Percentiles rank a stretch among this genome's conserved stretches.
phyloP scores from a whole-genome alignment of 352 stramenopile genomes.

The Globisporangium canariense region DNA sequence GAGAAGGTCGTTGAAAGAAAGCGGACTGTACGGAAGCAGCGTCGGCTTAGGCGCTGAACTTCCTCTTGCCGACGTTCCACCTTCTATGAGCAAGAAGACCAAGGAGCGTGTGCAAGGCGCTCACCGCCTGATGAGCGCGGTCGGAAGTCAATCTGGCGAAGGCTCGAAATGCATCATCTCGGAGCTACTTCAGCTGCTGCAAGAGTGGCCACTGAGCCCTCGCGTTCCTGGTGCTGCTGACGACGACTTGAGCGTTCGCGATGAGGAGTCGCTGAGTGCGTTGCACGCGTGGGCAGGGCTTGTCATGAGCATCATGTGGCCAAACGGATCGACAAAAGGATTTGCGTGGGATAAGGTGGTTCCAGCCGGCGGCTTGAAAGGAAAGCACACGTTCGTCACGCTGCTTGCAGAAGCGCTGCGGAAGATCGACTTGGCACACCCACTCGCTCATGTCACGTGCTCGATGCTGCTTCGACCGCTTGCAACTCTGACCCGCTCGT shows the following conservation, averaged over 20 bases:
- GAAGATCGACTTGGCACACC: constrained; percentile 76
- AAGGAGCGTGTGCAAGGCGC: constrained; percentile 58
- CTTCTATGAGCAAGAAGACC: constrained; percentile 40
- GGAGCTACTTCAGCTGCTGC: constrained; percentile 69
- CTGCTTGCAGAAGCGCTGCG: constrained; percentile 72
- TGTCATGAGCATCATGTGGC: constrained; percentile 88
- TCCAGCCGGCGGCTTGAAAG: constrained; percentile 54
- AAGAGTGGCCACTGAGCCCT: constrained; percentile 47
- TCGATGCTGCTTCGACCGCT: constrained; percentile 80
- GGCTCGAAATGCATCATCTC: constrained; percentile 72
- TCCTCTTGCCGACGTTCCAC: constrained; percentile 29
- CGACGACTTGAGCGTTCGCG: constrained; percentile 40
- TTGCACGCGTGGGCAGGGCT: constrained; percentile 81
- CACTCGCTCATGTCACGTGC: constrained; percentile 69
- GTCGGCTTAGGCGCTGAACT: constrained; percentile 29
- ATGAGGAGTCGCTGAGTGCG: constrained; percentile 69
- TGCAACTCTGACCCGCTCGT: constrained; percentile 74
- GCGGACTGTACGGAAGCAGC: constrained; percentile 40
- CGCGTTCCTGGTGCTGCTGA: constrained; percentile 4
- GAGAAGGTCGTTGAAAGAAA: constrained; percentile 51
- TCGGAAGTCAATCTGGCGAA: constrained; percentile 73
- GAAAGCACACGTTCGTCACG: constrained; percentile 76
- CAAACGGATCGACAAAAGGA: constrained; percentile 67
- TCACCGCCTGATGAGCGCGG: constrained; percentile 61
- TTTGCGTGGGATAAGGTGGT: constrained; percentile 83